phyloP scores from a whole-genome alignment of 768 basidiomycete species.

The Mycena galericulata region DNA sequence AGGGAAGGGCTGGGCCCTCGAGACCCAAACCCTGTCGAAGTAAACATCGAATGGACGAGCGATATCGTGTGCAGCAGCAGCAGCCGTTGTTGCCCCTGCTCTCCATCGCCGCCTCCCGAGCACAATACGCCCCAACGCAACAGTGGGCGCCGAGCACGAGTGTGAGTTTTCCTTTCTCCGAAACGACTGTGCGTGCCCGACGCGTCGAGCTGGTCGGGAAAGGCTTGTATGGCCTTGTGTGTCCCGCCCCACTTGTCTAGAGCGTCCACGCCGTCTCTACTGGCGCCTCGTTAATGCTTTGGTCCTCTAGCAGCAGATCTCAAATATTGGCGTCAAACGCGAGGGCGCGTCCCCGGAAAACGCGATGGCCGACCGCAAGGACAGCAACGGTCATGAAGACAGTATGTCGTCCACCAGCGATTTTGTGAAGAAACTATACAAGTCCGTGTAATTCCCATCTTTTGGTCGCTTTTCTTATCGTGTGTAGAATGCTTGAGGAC shows the following conservation, averaged over 20 bases:
- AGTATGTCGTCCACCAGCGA: conserved; percentile 90
- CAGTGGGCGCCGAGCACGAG: conserved; percentile 30
- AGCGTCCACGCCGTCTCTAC: conserved; percentile 18
- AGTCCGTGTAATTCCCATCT: conserved; percentile 59
- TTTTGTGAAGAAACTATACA: conserved; percentile 96
- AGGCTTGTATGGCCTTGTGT: conserved; percentile 19
- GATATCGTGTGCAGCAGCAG: conserved; percentile 33
- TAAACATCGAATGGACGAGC: conserved; percentile 31
- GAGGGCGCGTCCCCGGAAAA: conserved; percentile 33
- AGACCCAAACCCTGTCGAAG: not conserved
- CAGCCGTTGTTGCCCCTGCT: conserved; percentile 35
- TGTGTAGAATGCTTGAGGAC: conserved; percentile 88
- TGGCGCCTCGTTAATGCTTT: conserved; percentile 25
- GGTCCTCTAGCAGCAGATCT: conserved; percentile 29
- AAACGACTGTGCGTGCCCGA: conserved; percentile 5
- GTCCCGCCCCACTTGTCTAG: conserved; percentile 12
- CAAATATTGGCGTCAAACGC: conserved; percentile 33
- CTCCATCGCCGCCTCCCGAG: conserved; percentile 34
- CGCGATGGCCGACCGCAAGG: conserved; percentile 29
- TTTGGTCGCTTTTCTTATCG: conserved; percentile 4
- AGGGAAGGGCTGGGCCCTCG: conserved; percentile 32
- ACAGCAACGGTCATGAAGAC: conserved; percentile 60
- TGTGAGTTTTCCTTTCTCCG: conserved; percentile 17
- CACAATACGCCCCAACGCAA: conserved; percentile 32
- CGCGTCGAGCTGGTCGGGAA: conserved; percentile 22